Conservation (phyloP, 2,329 filamentous ascomycete genomes). For the Triangularia verruculosa region DNA sequence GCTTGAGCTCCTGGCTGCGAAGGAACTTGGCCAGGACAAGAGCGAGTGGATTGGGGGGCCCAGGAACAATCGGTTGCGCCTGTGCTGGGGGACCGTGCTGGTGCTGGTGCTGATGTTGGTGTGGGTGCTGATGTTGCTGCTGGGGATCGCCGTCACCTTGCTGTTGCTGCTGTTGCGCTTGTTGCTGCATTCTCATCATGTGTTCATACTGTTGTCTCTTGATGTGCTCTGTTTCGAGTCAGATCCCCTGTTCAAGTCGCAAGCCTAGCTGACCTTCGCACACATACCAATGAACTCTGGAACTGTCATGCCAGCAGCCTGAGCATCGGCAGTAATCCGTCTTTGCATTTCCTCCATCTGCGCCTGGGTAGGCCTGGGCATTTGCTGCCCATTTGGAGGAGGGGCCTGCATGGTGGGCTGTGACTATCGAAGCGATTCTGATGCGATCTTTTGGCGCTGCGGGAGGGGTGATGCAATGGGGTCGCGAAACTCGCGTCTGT, state of each 20-base stretch:
- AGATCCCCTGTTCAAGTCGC: background rate
- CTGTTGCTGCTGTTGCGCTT: conserved; percentile 34
- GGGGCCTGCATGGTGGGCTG: conserved; percentile 28
- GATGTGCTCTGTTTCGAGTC: conserved; percentile 49
- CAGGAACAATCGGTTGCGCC: conserved; percentile 67
- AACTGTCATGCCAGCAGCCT: conserved; percentile 79
- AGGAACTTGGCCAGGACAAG: conserved; percentile 88
- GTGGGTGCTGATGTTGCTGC: conserved; percentile 34
- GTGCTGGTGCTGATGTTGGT: conserved; percentile 31
- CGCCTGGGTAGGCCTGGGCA: conserved; percentile 66
- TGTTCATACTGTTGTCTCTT: conserved; percentile 54
- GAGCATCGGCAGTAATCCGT: conserved; percentile 77
- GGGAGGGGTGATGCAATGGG: background rate
- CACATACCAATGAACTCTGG: conserved; percentile 67
- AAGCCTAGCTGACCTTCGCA: background rate
- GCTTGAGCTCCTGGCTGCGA: conserved; percentile 79
- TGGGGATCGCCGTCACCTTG: conserved; percentile 28
- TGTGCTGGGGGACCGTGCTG: conserved; percentile 41
- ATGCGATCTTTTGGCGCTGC: background rate
- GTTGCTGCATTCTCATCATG: conserved; percentile 40
- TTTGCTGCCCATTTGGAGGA: conserved; percentile 29
- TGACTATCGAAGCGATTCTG: background rate
- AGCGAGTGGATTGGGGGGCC: conserved; percentile 83
- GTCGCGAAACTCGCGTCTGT: background rate
- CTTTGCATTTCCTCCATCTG: conserved; percentile 83